A percentile compares a stretch with the other conserved stretches of the same genome.
These are phyloP conservation scores for Prunus fruticosa DNA, from an alignment of 306 rosid species.

Conservation along the genomic window DNA sequence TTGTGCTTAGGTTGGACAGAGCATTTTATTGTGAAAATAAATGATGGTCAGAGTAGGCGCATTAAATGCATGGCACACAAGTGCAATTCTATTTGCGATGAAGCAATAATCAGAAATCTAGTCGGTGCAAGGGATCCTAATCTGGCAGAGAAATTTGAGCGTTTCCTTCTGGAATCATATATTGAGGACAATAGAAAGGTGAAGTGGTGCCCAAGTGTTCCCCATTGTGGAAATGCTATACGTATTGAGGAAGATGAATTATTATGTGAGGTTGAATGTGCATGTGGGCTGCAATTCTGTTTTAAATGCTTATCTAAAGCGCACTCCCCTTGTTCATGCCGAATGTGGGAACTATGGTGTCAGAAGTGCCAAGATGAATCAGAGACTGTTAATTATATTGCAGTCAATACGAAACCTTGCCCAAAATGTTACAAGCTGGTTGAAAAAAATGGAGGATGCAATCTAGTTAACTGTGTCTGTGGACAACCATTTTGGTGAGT, in stretches of 20 bases:
- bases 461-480: slow-evolving; percentile 33
- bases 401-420: slow-evolving; percentile 37
- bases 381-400: slow-evolving; percentile 32
- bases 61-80: slow-evolving; percentile 40
- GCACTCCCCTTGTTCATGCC: slow-evolving; percentile 45
- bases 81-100: slow-evolving; percentile 41
- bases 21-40: slow-evolving; percentile 43
- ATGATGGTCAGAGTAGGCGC: slow-evolving; percentile 43
- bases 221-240: slow-evolving; percentile 45
- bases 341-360: slow-evolving; percentile 36
- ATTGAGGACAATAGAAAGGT: slow-evolving; percentile 44
- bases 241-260: slow-evolving; percentile 27
- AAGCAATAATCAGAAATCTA: slow-evolving; percentile 29
- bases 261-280: slow-evolving; percentile 38
- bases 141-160: slow-evolving; percentile 40
- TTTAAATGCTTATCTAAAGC: slow-evolving; percentile 34
- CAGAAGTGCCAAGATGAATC: slow-evolving; percentile 37
- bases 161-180: slow-evolving; percentile 44
- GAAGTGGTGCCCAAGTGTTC: slow-evolving; percentile 46
- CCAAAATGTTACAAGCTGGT: slow-evolving; percentile 39
- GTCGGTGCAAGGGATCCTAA: slow-evolving; percentile 28
- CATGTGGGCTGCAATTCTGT: slow-evolving; percentile 38
- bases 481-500: slow-evolving; percentile 43
- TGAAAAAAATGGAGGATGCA: slow-evolving; percentile 45
- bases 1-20: slow-evolving; percentile 42